Conservation (phyloP, 139 green algal species). For the Micromonas commoda region DNA sequence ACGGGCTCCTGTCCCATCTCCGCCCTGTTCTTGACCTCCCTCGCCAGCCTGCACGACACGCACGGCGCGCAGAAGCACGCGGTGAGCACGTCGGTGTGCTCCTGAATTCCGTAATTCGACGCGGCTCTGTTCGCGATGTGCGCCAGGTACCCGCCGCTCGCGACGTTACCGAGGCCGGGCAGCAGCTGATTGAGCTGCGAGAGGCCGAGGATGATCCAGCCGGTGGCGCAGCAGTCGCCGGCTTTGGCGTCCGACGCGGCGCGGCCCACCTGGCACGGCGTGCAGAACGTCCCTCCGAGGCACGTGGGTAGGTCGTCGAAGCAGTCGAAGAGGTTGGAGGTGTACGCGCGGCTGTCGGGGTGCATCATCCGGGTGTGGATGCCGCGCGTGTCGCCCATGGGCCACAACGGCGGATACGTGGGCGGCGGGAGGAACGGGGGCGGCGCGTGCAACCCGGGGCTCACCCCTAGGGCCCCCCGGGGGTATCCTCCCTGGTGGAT, state of each 20-base stretch:
- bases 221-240: background rate
- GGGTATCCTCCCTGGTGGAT: too few relatives aligned
- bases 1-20: background rate
- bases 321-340: background rate
- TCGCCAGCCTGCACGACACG: background rate
- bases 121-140: background rate
- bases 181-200: background rate
- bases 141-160: background rate
- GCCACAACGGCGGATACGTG: too few relatives aligned
- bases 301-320: background rate
- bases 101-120: background rate
- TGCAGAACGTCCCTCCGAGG: background rate
- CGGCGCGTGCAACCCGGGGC: too few relatives aligned
- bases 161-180: background rate
- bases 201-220: background rate
- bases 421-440: too few relatives aligned
- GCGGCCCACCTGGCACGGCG: background rate
- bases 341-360: background rate
- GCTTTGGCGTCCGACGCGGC: background rate
- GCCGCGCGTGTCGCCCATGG: too few relatives aligned
- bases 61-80: background rate
- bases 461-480: too few relatives aligned
- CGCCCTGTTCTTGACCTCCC: background rate
- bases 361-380: too few relatives aligned
- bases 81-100: background rate